Conservation (phyloP, 495 filamentous ascomycete genomes). For the Penicillium samsonianum region DNA sequence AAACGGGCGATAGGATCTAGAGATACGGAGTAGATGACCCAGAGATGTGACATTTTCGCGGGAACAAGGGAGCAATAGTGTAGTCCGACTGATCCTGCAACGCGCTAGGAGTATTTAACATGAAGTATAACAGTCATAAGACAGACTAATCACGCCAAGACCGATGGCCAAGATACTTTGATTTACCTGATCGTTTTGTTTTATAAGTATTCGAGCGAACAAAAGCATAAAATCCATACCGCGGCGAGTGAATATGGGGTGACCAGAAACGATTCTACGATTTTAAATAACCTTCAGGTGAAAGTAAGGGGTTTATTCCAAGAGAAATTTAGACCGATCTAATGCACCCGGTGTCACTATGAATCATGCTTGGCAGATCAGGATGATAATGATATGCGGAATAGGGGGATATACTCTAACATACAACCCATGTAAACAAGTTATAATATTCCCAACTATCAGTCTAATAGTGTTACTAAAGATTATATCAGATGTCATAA, state of each 20-base stretch:
- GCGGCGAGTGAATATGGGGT: background rate
- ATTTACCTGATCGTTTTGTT: too few species aligned
- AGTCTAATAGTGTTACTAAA: background rate
- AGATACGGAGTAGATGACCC: too few species aligned
- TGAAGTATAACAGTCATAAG: background rate
- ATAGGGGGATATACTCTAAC: too few species aligned
- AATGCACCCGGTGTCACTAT: background rate
- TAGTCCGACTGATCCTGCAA: background rate
- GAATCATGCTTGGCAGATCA: too few species aligned
- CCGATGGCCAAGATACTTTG: too few species aligned
- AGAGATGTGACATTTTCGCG: background rate
- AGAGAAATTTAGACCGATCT: too few species aligned
- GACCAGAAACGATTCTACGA: background rate
- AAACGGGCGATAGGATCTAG: too few species aligned
- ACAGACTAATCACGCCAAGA: too few species aligned
- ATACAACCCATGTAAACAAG: too few species aligned
- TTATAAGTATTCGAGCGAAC: background rate
- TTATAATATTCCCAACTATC: background rate
- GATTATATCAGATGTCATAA: slow-evolving; percentile 1
- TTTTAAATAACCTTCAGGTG: background rate
- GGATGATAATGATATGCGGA: too few species aligned
- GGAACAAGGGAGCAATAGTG: background rate
- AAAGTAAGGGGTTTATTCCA: background rate
- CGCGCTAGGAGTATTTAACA: background rate
- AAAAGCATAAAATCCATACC: too few species aligned